Base-by-base conservation (phyloP, 2,329 filamentous ascomycete genomes). In the Exophiala aquamarina region DNA sequence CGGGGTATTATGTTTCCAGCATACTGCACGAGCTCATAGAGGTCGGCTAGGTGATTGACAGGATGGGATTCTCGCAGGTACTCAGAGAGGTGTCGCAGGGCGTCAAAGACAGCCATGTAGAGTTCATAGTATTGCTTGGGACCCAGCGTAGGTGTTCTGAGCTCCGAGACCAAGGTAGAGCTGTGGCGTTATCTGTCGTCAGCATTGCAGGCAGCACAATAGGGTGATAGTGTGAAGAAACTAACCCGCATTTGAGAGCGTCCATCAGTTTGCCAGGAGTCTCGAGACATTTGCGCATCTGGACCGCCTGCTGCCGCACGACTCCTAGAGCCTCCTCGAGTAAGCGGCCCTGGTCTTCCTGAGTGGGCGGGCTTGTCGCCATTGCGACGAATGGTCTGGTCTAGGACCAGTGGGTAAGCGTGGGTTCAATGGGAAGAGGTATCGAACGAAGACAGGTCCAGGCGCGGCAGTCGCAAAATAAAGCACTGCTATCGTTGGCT, bases 41-140 rank as follows among this genome's bases (percentile, higher is more conserved):
- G 79, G 67, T 98, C 93, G 69, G 93, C 93, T 47, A 98, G 84
- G 75, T 98, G 93, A 69, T 98, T 97, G 59, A 94, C 87, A 3
- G 93, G 93, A 70, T 98, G 93, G 64, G 91, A 96, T 67, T 98
- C 93, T 70, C 90, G 91, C 35, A 98, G 84, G 70, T 96, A 95
- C 56, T 95, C 89, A 44, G 93, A 94, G 43, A 98, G 84, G 71
- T 97, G 92, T 67, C 93, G 90, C 66, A 98, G 75, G 56, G 94
- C 92, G 75, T 98, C 93, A 71, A 98, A 98, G 54, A 98, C 90
- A 57, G 93, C 83, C 93, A 98, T 98, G 74, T 98, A 98, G 49
- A 98, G 82, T 75, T 98, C 94, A 70, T 98, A 98, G 76, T 98
- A 98, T 71, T 98, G 93, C 71, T 98, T 98, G 26, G 93, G 93